These are phyloP conservation scores for Xylariaceae sp. DNA, from an alignment of 2,329 filamentous ascomycete genomes.

Conservation along the genomic window DNA sequence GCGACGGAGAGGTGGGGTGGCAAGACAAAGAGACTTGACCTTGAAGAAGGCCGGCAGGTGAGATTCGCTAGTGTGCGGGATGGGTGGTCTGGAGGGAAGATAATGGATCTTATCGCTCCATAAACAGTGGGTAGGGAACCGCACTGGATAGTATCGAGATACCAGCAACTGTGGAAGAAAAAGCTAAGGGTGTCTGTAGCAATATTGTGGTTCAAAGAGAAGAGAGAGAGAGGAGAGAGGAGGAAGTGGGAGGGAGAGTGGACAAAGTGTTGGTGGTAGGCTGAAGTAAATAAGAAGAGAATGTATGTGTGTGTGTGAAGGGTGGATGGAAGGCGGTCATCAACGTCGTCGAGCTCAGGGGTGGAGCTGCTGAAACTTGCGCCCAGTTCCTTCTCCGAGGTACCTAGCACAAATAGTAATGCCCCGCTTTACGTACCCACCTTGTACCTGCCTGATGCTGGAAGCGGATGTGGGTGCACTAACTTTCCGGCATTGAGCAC, in stretches of 20 bases:
- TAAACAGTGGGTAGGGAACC: not conserved
- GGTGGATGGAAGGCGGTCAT: constrained; percentile 3
- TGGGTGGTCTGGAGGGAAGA: not conserved
- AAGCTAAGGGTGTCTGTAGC: not conserved
- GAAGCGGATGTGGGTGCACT: too few relatives aligned
- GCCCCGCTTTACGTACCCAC: not conserved
- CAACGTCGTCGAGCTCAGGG: not conserved
- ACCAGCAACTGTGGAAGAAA: too few relatives aligned
- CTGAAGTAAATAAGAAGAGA: not conserved
- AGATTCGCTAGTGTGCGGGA: not conserved
- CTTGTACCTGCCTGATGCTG: not conserved
- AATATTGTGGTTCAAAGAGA: not conserved
- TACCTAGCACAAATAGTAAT: not conserved
- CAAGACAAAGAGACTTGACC: constrained; percentile 13
- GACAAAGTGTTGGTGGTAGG: not conserved
- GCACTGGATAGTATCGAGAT: not conserved
- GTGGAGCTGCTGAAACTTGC: constrained; percentile 2
- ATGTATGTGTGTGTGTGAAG: not conserved
- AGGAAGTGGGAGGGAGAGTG: too few relatives aligned
- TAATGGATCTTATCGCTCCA: not conserved
- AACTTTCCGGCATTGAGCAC: not conserved
- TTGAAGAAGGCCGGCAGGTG: not conserved
- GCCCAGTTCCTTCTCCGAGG: not conserved
- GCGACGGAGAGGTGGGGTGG: constrained; percentile 8
- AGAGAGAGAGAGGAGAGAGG: too few relatives aligned